These are phyloP conservation scores for Trichoderma endophyticum DNA, from an alignment of 2,329 filamentous ascomycete genomes.

Conservation along the genomic window DNA sequence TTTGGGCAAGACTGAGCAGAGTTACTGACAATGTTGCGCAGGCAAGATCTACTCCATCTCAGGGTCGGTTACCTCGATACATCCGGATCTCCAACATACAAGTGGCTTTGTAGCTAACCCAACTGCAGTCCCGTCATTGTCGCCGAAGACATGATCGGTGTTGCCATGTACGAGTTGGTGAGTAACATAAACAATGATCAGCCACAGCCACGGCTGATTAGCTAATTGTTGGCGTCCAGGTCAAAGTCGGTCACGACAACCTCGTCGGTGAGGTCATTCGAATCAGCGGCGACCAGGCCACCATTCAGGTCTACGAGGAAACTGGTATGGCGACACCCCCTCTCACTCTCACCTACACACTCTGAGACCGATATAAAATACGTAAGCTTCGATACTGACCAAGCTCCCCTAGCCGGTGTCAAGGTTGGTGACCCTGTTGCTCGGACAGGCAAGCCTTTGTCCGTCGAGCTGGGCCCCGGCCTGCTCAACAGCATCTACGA, in stretches of 20 bases:
- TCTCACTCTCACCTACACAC: background rate
- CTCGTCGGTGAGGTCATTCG: constrained; percentile 97
- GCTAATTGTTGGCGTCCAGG: constrained; percentile 46
- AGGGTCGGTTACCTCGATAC: constrained; percentile 47
- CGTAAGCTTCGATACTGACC: constrained; percentile 1
- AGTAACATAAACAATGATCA: constrained; percentile 30
- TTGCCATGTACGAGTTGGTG: constrained; percentile 99
- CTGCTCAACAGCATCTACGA: constrained; percentile 99
- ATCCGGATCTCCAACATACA: background rate
- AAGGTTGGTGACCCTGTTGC: constrained; percentile 90
- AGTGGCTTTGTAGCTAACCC: constrained; percentile 22
- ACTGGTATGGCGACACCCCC: constrained; percentile 63
- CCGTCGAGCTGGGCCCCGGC: constrained; percentile 94
- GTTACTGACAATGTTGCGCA: constrained; percentile 31
- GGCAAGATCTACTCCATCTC: constrained; percentile 62
- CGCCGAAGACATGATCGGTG: constrained; percentile 97
- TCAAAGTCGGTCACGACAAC: constrained; percentile 86
- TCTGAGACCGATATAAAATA: background rate
- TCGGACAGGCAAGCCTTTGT: constrained; percentile 91
- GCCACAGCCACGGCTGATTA: background rate
- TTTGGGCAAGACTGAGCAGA: background rate
- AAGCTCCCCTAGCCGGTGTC: constrained; percentile 68
- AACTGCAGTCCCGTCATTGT: constrained; percentile 77
- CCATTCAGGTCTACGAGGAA: constrained; percentile 98
- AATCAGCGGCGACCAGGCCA: constrained; percentile 91